Evolutionary conservation across 441 rosid genomes (phyloP), one percentile per base, ranked within the genome.

Genomic region (Euphorbia celastroides): DNA sequence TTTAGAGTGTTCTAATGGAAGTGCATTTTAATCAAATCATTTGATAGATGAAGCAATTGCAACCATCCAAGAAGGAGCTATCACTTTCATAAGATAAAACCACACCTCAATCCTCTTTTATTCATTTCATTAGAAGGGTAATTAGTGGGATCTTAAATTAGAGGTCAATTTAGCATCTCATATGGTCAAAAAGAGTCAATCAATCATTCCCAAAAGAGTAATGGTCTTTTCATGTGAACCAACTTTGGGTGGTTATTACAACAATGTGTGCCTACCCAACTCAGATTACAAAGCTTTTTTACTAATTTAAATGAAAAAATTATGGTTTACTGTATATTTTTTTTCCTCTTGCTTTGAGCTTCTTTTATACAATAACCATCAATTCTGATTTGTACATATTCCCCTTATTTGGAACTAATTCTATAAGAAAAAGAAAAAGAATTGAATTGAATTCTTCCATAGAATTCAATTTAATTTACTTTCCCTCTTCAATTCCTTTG

Each of bases 191-290:
- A 14, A 14, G 44, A 38, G 44, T 67, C 75, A 42, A 54, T 56
- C 62, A n/a, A 67, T 75, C 62, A 68, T 67, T 44, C 67, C 55
- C 62, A 34, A 17, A 34, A 62, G 17, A 50, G 57, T 23, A 7
- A 6, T 52, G 52, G 77, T 69, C 75, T 7, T 68, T 71, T 61
- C 64, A 66, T 61, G 28, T 54, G 38, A 34, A 57, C 73, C 84
- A 72, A 54, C 30, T 67, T 69, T 61, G 46, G 57, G 57, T 61
- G 86, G 79, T 54, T 60, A 17, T 9, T 17, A 68, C 31, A 67
- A 17, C 72, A 44, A 31, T 7, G 16, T 30, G 65, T 28, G 5
- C n/a, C 28, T 36, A 42, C 27, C 50, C 62, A 46, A 62, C 59
- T 44, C 13, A 19, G 1, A 38, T 3, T 2, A 34, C 5, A 3